These are phyloP conservation scores for Sporothrix curviconia DNA, from an alignment of 2,329 filamentous ascomycete genomes.

Conservation along the genomic window DNA sequence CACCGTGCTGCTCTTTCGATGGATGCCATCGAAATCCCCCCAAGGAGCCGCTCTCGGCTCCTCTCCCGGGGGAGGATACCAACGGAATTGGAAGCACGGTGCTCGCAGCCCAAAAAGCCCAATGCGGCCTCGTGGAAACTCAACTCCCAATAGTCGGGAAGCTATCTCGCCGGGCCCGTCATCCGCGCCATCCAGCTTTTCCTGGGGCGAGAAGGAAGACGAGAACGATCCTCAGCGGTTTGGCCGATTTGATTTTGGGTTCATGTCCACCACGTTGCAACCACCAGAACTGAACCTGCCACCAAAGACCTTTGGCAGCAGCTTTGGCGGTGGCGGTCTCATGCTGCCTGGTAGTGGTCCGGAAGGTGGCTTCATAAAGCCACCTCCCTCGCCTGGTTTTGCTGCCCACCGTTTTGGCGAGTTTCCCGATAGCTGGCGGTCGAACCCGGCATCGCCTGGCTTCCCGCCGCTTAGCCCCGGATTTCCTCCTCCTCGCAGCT, in stretches of 20 bases:
- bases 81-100: constrained; percentile 30
- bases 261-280: background rate
- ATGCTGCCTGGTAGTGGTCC: constrained; percentile 17
- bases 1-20: constrained; percentile 55
- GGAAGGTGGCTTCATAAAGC: constrained; percentile 24
- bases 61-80: constrained; percentile 49
- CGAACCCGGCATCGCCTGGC: constrained; percentile 7
- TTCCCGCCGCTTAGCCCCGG: constrained; percentile 23
- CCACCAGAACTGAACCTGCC: background rate
- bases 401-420: constrained; percentile 34
- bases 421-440: constrained; percentile 25
- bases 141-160: constrained; percentile 41
- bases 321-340: background rate
- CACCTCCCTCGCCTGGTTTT: constrained; percentile 37
- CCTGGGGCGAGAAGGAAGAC: constrained; percentile 49
- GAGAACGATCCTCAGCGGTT: constrained; percentile 34
- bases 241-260: constrained; percentile 35
- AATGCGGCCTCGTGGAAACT: constrained; percentile 45
- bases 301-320: background rate
- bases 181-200: constrained; percentile 58
- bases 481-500: constrained; percentile 10
- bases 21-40: constrained; percentile 47
- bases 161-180: constrained; percentile 56
- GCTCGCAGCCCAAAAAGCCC: constrained; percentile 34
- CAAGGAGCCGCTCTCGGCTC: constrained; percentile 55